Conservation (phyloP, 2,329 filamentous ascomycete species). For the Cryphonectria parasitica region DNA sequence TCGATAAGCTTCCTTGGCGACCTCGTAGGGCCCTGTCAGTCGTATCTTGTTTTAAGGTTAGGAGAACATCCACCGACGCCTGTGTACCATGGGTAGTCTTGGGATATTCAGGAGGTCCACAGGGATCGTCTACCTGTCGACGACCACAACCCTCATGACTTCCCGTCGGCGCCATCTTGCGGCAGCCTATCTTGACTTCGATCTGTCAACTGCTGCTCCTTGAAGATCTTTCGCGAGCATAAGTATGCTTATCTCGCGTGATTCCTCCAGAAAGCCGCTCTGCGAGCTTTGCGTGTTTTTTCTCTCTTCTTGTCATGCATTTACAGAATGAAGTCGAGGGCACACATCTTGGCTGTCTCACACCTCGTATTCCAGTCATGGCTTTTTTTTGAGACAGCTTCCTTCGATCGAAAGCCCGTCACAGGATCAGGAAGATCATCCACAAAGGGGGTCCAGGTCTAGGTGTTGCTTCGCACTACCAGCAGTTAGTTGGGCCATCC, state of each 20-base stretch:
- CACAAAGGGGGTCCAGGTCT: background rate
- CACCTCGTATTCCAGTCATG: background rate
- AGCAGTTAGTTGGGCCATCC: background rate
- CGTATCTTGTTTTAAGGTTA: slow-evolving; percentile 2
- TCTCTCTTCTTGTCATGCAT: background rate
- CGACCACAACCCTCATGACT: background rate
- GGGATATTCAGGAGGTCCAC: background rate
- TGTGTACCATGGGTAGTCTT: background rate
- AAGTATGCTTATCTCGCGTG: background rate
- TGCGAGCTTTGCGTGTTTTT: background rate
- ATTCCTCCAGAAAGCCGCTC: background rate
- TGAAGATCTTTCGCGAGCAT: background rate
- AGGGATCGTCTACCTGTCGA: background rate
- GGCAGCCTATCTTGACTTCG: background rate
- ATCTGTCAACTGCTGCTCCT: background rate
- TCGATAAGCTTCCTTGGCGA: slow-evolving; percentile 11
- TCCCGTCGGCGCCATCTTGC: background rate
- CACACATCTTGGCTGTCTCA: background rate
- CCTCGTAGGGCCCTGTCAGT: background rate
- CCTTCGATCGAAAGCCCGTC: background rate
- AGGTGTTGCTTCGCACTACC: background rate
- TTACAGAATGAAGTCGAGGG: background rate
- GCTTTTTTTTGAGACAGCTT: background rate
- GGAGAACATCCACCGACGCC: background rate
- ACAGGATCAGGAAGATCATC: background rate